phyloP scores from a whole-genome alignment of 2,329 filamentous ascomycete species.

The Chalara sp. region DNA sequence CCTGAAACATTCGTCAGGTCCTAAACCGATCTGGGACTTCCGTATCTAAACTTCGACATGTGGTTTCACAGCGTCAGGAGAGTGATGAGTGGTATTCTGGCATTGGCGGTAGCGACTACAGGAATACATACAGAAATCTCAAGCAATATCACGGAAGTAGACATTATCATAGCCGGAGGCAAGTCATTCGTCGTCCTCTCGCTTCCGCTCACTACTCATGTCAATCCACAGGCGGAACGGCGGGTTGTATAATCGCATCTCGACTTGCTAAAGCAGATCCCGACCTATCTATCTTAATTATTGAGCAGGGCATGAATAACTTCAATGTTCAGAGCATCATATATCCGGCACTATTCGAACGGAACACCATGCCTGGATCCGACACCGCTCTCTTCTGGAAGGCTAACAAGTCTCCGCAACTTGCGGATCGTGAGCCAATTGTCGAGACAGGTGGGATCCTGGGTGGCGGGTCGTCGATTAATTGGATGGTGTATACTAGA shows the following conservation, averaged over 20 bases:
- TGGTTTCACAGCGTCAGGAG: too few species aligned
- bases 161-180: background rate
- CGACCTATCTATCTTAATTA: slow-evolving; percentile 41
- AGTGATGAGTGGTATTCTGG: too few species aligned
- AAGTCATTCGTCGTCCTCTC: background rate
- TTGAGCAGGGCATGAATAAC: slow-evolving; percentile 48
- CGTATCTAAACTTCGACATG: too few species aligned
- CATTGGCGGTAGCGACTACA: too few species aligned
- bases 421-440: slow-evolving; percentile 38
- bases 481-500: slow-evolving; percentile 48
- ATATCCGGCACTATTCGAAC: slow-evolving; percentile 43
- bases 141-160: background rate
- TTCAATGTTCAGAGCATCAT: slow-evolving; percentile 42
- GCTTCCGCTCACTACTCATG: background rate
- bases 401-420: slow-evolving; percentile 35
- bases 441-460: slow-evolving; percentile 41
- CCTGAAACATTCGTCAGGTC: too few species aligned
- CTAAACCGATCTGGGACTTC: too few species aligned
- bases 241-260: slow-evolving; percentile 42
- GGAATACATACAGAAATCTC: too few species aligned
- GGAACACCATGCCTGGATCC: slow-evolving; percentile 40
- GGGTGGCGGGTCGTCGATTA: slow-evolving; percentile 56
- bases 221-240: slow-evolving; percentile 33
- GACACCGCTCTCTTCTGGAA: slow-evolving; percentile 46
- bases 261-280: slow-evolving; percentile 44